Percentiles rank a stretch among this genome's conserved stretches.
These are phyloP conservation scores for Stephania japonica DNA, from an alignment of 164 flowering plant species.

Conservation along the genomic window DNA sequence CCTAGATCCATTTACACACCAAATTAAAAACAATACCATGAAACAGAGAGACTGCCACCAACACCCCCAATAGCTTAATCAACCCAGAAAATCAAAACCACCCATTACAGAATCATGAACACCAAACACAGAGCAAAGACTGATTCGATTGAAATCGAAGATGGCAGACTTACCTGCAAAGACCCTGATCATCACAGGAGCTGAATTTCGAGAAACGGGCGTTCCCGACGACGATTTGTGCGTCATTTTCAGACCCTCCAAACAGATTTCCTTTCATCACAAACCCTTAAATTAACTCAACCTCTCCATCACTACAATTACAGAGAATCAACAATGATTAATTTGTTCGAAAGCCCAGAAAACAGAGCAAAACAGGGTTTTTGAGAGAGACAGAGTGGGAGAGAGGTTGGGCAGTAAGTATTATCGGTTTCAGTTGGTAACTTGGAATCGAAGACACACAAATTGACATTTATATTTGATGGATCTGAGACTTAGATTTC, in stretches of 20 bases:
- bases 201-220: slow-evolving; percentile 25
- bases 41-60: background rate
- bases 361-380: background rate
- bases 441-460: slow-evolving; percentile 5
- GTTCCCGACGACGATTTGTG: slow-evolving; percentile 1
- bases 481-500: background rate
- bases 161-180: slow-evolving; percentile 27
- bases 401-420: background rate
- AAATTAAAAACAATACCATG: background rate
- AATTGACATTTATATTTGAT: background rate
- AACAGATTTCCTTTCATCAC: background rate
- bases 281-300: background rate
- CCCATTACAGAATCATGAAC: background rate
- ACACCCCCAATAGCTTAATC: background rate
- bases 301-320: background rate
- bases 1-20: background rate
- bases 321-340: background rate
- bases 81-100: background rate
- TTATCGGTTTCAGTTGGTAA: slow-evolving; percentile 8
- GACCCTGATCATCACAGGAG: slow-evolving; percentile 16
- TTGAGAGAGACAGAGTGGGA: background rate
- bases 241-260: background rate
- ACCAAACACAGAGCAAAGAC: background rate
- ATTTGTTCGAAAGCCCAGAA: background rate
- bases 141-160: background rate